Evolutionary conservation across 345 rosid species (phyloP), one percentile per base, ranked within the genome.

Genomic region (Gossypium raimondii): DNA sequence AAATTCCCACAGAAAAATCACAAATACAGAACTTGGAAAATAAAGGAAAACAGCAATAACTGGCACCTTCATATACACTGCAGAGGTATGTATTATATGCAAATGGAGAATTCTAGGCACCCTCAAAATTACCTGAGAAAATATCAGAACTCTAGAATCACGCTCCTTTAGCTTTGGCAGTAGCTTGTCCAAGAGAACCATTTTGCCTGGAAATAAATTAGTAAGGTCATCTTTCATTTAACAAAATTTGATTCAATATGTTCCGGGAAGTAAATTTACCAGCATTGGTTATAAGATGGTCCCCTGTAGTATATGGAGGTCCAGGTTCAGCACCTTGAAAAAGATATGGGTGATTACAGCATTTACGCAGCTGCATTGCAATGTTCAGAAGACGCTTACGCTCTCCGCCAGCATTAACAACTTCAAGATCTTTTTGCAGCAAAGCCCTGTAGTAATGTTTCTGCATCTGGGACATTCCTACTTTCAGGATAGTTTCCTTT

Each of bases 261-360:
- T 12, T 22, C 55, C 20, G 12, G 38, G 60, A 53, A 53, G 68
- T 11, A 66, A 77, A 63, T 79, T 73, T 80, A 93, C 99, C 99
- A 76, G 98, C 97, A 83, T 82, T 96, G 64, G 85, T 86, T 72
- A 96, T 84, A 69, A 96, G 98, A 82, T 96, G 99, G 7, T 90
- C 97, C 65, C 99, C 99, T 2, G 99, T 93, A 25, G 99, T 87
- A 76, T 96, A 96, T 18, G 99, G 99, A 63, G 99, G 99, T 73
- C 99, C 99, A 58, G 99, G 99, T 79, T 96, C 99, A 65, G 98
- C 99, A 45, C 99, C 99, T 89, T 96, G 99, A 86, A 93, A 93
- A 78, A 96, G 97, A 83, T 96, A 96, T 52, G 99, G 99, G 81
- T 96, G 99, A 85, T 96, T 96, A 79, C 99, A 96, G 84, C 98